Conservation (phyloP, 1,139 yeast genomes). For the Suhomyces bokatorum region DNA sequence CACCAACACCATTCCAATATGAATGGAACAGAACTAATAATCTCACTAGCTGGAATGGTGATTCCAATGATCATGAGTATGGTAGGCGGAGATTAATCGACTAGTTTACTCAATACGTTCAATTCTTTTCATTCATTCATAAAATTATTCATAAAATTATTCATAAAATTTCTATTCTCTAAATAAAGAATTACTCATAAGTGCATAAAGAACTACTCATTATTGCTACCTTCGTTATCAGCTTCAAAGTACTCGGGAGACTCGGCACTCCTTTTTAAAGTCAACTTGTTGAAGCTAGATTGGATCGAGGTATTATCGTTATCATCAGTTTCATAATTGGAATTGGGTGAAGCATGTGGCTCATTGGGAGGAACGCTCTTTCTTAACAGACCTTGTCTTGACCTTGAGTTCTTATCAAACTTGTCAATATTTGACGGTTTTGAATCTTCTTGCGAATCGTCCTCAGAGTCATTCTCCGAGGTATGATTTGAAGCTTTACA, state of each 20-base stretch:
- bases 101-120: no score
- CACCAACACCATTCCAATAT: conserved; percentile 8
- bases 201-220: background rate
- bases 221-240: background rate
- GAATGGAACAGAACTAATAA: conserved; percentile 15
- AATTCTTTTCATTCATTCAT: background rate
- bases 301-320: conserved; percentile 3
- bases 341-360: no score
- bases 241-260: conserved; percentile 2
- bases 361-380: no score
- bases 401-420: no score
- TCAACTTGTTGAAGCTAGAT: conserved; percentile 5
- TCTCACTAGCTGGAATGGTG: conserved; percentile 22
- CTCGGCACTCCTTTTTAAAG: background rate
- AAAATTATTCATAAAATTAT: no score
- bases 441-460: background rate
- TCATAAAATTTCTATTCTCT: background rate
- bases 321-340: background rate
- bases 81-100: conserved; percentile 14
- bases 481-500: no score
- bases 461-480: background rate
- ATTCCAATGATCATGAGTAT: conserved; percentile 21
- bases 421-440: background rate
- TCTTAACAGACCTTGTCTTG: no score
- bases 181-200: background rate